Evolutionary conservation across 148 eudicot genomes (phyloP), one percentile per base, ranked within the genome.

Genomic region (Rhododendron molle): DNA sequence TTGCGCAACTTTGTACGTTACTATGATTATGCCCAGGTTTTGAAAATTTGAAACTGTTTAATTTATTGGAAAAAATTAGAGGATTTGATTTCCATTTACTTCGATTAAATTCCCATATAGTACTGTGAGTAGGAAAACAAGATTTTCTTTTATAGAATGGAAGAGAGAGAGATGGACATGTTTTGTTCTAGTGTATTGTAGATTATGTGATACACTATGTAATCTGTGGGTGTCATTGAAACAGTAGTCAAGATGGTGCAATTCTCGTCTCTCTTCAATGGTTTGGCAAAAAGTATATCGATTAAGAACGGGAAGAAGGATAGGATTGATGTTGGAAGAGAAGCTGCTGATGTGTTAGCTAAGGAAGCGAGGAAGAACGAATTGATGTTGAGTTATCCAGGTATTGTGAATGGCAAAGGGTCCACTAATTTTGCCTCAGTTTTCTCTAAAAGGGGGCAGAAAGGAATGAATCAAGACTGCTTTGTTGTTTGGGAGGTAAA

Each of bases 401-500:
- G 94, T 58, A 49, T 36, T 34, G 86, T 85, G 62, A 71, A 84
- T 76, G 87, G 88, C 52, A 54, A 38, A 12, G 85, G 87, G 26
- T 85, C 86, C 40, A 80, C 83, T 44, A 91, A 62, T 83, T 88
- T 85, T 21, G 91, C 89, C 32, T 88, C 93, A 1, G 86, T 84
- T 81, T 94, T 88, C 79, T 92, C 96, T 9, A 95, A 89, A 86
- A 82, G 90, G 83, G 98, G 96, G 44, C 91, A 89, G 69, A 95
- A 95, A 80, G 95, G 96, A 78, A 76, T 91, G 69, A 95, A 95
- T 88, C 98, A 95, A 80, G 98, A 95, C 72, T 80, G 93, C 81
- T 86, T 89, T 82, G 82, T 90, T 36, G 94, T 93, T 79, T 93
- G 98, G 96, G 88, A 95, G 96, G 98, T 95, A 90, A 81, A 40